Evolutionary conservation across 208 protist genomes (phyloP).

Genomic region (Leishmania aethiopica): DNA sequence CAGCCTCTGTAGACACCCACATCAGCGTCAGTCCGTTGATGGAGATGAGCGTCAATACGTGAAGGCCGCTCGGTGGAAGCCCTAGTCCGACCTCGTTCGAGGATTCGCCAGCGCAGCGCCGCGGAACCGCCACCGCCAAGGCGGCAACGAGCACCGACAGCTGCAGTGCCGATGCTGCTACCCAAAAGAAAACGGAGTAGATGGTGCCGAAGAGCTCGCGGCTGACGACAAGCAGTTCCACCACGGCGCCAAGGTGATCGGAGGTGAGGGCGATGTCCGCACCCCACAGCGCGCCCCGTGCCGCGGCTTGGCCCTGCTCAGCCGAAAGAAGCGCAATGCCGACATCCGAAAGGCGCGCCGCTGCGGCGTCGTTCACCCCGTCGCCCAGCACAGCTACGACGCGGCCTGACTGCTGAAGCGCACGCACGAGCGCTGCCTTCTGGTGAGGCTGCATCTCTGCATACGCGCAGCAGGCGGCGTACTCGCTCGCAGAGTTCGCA

Average conservation of each 20-base stretch:
- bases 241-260: background rate
- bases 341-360: slow-evolving; percentile 93
- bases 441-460: slow-evolving; percentile 85
- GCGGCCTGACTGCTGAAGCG: slow-evolving; percentile 74
- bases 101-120: background rate
- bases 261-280: slow-evolving; percentile 27
- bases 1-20: slow-evolving; percentile 1
- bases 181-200: slow-evolving; percentile 20
- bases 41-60: background rate
- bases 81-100: background rate
- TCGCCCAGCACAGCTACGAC: slow-evolving; percentile 95
- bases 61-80: slow-evolving; percentile 3
- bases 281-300: slow-evolving; percentile 18
- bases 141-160: slow-evolving; percentile 11
- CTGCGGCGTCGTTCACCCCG: slow-evolving; percentile 96
- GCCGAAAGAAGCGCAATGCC: slow-evolving; percentile 87
- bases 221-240: slow-evolving; percentile 13
- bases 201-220: slow-evolving; percentile 19
- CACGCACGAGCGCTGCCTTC: slow-evolving; percentile 67
- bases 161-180: slow-evolving; percentile 11
- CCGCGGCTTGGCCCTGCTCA: background rate
- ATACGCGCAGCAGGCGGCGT: slow-evolving; percentile 50
- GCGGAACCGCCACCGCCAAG: slow-evolving; percentile 12
- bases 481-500: slow-evolving; percentile 29
- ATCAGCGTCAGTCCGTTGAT: background rate